Evolutionary conservation across 148 eudicot species (phyloP).

Genomic region (Salicornia ramosissima): DNA sequence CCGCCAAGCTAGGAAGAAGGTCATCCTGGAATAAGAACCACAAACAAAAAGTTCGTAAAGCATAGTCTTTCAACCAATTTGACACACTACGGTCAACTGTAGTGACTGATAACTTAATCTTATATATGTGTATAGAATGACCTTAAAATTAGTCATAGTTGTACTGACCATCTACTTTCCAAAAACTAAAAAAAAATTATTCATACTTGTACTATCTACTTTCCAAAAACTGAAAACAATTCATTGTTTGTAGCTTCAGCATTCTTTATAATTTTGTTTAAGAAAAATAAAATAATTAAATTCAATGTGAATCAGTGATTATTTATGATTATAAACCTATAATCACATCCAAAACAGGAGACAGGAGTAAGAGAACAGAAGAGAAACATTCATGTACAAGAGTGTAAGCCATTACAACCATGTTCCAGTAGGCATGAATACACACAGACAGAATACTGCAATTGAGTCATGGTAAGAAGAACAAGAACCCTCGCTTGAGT

Average conservation of each 20-base stretch:
- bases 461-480: background rate
- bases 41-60: conserved; percentile 12
- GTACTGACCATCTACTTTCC: no score
- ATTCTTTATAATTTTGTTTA: no score
- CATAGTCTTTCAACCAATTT: background rate
- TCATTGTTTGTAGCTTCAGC: no score
- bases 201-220: no score
- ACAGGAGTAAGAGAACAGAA: background rate
- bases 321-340: no score
- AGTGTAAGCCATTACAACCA: background rate
- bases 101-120: background rate
- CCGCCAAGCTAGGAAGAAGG: conserved; percentile 71
- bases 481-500: background rate
- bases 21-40: conserved; percentile 43
- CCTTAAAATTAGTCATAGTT: no score
- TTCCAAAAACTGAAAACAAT: no score
- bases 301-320: no score
- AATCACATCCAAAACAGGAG: background rate
- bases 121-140: background rate
- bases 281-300: no score
- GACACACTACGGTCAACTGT: background rate
- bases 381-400: background rate
- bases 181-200: no score
- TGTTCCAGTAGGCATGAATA: no score
- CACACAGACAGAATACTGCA: background rate